Conservation (phyloP, 495 filamentous ascomycete species). For the Penicillium ochrochloron region DNA sequence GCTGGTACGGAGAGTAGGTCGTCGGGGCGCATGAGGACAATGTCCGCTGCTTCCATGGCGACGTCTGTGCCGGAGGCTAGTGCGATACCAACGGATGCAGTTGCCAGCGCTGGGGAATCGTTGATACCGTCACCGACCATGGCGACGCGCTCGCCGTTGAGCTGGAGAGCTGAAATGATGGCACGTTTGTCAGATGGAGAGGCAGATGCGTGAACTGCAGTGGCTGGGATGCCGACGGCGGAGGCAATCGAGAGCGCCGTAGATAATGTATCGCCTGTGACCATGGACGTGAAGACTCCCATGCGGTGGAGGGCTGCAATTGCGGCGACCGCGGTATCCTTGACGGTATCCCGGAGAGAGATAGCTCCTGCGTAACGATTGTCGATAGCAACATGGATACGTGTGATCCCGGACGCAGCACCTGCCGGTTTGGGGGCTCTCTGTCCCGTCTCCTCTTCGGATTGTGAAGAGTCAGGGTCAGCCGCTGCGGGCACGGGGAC, state of each 20-base stretch:
- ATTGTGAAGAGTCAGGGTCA: constrained; percentile 46
- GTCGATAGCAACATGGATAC: constrained; percentile 90
- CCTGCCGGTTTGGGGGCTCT: constrained; percentile 32
- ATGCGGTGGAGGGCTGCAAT: constrained; percentile 83
- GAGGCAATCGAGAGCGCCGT: constrained; percentile 82
- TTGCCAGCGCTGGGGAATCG: constrained; percentile 94
- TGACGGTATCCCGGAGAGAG: constrained; percentile 86
- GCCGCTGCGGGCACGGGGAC: constrained; percentile 68
- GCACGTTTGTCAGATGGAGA: constrained; percentile 86
- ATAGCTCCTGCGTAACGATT: constrained; percentile 77
- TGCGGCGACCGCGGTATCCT: constrained; percentile 79
- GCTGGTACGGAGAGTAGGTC: constrained; percentile 91
- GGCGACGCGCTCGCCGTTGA: constrained; percentile 73
- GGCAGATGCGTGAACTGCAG: constrained; percentile 78
- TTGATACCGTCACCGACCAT: constrained; percentile 99
- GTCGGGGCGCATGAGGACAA: constrained; percentile 92
- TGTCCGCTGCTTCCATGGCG: constrained; percentile 95
- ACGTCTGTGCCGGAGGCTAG: constrained; percentile 94
- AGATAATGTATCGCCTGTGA: constrained; percentile 87
- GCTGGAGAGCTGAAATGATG: constrained; percentile 79
- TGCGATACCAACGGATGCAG: constrained; percentile 89
- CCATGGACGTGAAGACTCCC: constrained; percentile 84
- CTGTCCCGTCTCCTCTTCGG: constrained; percentile 30
- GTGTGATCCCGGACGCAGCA: constrained; percentile 69
- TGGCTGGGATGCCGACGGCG: constrained; percentile 76